Evolutionary conservation across 169 alveolate species (phyloP).

Genomic region (Plasmodium blacklocki): DNA sequence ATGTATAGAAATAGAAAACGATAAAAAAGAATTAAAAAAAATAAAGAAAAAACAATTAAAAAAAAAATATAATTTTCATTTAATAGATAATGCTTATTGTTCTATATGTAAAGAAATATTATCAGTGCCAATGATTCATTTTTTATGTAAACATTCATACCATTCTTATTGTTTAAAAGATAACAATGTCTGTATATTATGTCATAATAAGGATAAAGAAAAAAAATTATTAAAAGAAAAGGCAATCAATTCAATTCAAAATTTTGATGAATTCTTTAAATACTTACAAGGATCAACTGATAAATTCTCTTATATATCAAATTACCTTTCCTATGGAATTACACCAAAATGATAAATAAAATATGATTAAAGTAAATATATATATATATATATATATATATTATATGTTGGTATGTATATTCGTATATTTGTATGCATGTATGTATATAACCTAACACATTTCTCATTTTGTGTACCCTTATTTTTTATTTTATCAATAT

Average conservation of each 20-base stretch:
- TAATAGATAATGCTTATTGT: conserved; percentile 63
- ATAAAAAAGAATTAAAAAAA: conserved; percentile 54
- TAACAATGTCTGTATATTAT: conserved; percentile 33
- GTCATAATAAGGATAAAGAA: conserved; percentile 66
- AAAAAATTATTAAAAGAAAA: conserved; percentile 63
- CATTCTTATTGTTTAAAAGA: conserved; percentile 68
- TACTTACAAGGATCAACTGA: conserved; percentile 66
- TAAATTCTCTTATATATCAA: conserved; percentile 57
- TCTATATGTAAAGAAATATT: conserved; percentile 36
- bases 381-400: background rate
- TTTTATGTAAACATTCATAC: conserved; percentile 65
- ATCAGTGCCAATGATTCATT: conserved; percentile 59
- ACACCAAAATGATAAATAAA: conserved; percentile 11
- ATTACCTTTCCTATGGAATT: conserved; percentile 62
- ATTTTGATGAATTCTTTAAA: conserved; percentile 73
- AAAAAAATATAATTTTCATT: conserved; percentile 33
- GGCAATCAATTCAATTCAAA: conserved; percentile 52
- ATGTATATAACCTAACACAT: no score
- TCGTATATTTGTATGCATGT: no score
- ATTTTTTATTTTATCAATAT: no score
- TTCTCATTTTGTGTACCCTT: no score
- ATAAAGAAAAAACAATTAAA: conserved; percentile 32
- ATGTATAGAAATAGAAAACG: conserved; percentile 35
- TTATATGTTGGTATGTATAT: no score
- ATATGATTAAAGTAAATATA: no score